Evolutionary conservation across 495 filamentous ascomycete species (phyloP).

Genomic region (Talaromyces thailandensis): DNA sequence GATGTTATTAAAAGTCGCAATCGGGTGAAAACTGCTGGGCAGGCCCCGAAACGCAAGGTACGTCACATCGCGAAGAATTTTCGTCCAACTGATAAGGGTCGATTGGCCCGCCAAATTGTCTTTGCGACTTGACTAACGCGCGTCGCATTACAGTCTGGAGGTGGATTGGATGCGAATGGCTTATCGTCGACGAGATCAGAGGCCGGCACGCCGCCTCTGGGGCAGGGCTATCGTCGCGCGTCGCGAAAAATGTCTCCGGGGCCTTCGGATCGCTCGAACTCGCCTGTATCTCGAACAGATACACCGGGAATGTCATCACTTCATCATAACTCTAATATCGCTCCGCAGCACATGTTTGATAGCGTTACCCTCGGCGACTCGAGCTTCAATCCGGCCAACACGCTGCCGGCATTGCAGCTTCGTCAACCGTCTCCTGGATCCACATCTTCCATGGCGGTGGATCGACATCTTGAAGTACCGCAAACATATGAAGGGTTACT

Average conservation of each 20-base stretch:
- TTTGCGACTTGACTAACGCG: slow-evolving; percentile 8
- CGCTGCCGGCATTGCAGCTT: slow-evolving; percentile 41
- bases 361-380: slow-evolving; percentile 57
- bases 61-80: slow-evolving; percentile 23
- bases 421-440: slow-evolving; percentile 61
- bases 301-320: slow-evolving; percentile 63
- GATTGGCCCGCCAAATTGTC: neutral
- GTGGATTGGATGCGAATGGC: slow-evolving; percentile 47
- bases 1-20: slow-evolving; percentile 99
- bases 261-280: slow-evolving; percentile 70
- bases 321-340: slow-evolving; percentile 61
- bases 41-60: slow-evolving; percentile 85
- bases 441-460: slow-evolving; percentile 55
- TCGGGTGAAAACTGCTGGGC: slow-evolving; percentile 84
- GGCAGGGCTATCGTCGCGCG: slow-evolving; percentile 50
- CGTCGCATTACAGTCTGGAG: slow-evolving; percentile 35
- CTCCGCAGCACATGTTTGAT: slow-evolving; percentile 71
- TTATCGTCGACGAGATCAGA: slow-evolving; percentile 49
- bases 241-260: slow-evolving; percentile 67
- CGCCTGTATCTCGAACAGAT: slow-evolving; percentile 77
- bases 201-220: slow-evolving; percentile 41
- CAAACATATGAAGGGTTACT: slow-evolving; percentile 74
- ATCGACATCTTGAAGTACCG: slow-evolving; percentile 64
- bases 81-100: slow-evolving; percentile 3
- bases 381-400: slow-evolving; percentile 50